These are phyloP conservation scores for Metarhizium sp. DNA, from an alignment of 2,329 filamentous ascomycete genomes.

Conservation along the genomic window DNA sequence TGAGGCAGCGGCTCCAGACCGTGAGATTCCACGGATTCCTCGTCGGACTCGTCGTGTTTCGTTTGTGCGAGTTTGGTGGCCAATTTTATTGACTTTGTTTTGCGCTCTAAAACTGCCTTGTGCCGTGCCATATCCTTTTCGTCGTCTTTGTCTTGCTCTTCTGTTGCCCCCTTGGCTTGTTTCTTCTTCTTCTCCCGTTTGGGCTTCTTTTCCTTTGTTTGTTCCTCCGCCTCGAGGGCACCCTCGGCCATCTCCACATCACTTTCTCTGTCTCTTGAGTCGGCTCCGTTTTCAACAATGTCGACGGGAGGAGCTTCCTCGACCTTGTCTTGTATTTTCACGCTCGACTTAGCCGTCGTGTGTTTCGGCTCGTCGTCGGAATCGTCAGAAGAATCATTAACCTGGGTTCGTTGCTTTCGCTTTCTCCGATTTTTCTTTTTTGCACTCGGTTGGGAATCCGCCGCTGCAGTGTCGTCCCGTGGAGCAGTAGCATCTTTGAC, in stretches of 20 bases:
- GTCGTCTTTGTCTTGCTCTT: slow-evolving; percentile 14
- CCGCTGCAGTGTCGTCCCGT: slow-evolving; percentile 10
- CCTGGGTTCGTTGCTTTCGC: slow-evolving; percentile 22
- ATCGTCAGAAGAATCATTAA: slow-evolving; percentile 10
- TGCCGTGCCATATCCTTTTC: slow-evolving; percentile 28
- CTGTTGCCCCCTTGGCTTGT: slow-evolving; percentile 11
- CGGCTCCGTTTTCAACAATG: background rate
- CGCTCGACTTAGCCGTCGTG: slow-evolving; percentile 3
- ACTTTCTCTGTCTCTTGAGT: background rate
- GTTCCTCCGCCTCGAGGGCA: background rate
- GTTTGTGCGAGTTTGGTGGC: slow-evolving; percentile 30
- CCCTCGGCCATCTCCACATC: slow-evolving; percentile 2
- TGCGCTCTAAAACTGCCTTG: slow-evolving; percentile 44
- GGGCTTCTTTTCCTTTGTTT: background rate
- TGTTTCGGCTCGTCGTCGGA: slow-evolving; percentile 11
- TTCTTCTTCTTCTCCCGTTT: slow-evolving; percentile 17
- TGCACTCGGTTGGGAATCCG: background rate
- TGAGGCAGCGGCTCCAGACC: slow-evolving; percentile 78
- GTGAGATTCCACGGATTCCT: slow-evolving; percentile 41
- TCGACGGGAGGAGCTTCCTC: background rate
- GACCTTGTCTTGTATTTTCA: background rate
- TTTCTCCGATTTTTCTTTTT: slow-evolving; percentile 25
- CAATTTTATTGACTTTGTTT: slow-evolving; percentile 43
- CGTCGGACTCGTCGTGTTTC: slow-evolving; percentile 18
- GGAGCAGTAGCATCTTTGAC: slow-evolving; percentile 1